Conservation (phyloP, 139 green algal genomes). For the Micractinium conductrix region DNA sequence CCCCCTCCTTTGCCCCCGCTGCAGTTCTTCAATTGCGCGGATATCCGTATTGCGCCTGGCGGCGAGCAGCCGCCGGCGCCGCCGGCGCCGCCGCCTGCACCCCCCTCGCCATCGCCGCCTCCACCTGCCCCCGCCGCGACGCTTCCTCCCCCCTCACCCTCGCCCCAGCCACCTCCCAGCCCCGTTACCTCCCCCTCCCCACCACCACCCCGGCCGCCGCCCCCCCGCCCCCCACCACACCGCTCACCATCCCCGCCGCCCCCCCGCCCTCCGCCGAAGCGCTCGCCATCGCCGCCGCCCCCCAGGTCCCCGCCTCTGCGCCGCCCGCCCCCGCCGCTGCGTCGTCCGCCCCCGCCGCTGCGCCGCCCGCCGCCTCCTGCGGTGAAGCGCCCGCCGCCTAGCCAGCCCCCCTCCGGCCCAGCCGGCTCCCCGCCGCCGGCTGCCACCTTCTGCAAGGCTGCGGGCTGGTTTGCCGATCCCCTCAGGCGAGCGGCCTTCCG, state of each 20-base stretch:
- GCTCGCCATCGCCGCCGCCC: background rate
- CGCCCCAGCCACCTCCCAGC: background rate
- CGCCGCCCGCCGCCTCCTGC: background rate
- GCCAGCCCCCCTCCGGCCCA: background rate
- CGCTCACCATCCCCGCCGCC: background rate
- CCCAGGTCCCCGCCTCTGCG: background rate
- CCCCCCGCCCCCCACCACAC: background rate
- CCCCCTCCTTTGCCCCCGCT: background rate
- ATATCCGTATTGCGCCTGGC: slow-evolving; percentile 51
- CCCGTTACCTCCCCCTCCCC: background rate
- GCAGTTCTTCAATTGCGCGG: slow-evolving; percentile 63
- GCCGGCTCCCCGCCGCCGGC: background rate
- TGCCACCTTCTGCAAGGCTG: slow-evolving; percentile 6
- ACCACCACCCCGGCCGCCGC: background rate
- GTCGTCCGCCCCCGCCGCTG: background rate
- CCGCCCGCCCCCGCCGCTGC: background rate
- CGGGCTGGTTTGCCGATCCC: slow-evolving; percentile 31
- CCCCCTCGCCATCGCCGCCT: background rate
- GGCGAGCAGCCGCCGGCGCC: background rate
- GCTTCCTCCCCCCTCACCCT: background rate
- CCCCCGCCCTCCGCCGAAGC: background rate
- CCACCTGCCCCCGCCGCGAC: background rate
- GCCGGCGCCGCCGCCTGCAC: background rate
- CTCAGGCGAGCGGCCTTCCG: slow-evolving; percentile 18
- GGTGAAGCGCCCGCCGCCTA: background rate